Conservation (phyloP, 2,329 filamentous ascomycete species). For the Aureobasidium pullulans region DNA sequence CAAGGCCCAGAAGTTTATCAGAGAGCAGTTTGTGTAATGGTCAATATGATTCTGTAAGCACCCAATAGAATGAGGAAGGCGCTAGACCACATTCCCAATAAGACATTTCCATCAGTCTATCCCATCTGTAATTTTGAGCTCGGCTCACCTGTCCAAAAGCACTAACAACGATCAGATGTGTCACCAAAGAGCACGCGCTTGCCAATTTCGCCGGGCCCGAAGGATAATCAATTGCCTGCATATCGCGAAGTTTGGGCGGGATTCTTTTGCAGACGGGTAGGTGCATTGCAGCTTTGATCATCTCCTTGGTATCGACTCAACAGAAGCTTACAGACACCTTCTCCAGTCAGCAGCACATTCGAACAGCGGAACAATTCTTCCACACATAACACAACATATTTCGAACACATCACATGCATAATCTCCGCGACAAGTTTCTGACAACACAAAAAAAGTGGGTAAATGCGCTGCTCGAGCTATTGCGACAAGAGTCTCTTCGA, state of each 20-base stretch:
- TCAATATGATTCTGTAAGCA: too few species aligned
- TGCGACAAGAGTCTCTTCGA: background rate
- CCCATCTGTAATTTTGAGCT: too few species aligned
- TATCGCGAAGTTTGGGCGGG: background rate
- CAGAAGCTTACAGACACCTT: background rate
- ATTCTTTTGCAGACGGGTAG: background rate
- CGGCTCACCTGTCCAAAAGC: too few species aligned
- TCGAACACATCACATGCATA: background rate
- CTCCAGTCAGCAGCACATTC: background rate
- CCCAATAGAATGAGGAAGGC: too few species aligned
- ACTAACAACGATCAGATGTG: too few species aligned
- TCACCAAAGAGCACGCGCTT: too few species aligned
- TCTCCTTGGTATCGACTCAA: background rate
- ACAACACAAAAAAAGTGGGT: background rate
- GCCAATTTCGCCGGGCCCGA: too few species aligned
- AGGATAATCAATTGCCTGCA: background rate
- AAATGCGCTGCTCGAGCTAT: background rate
- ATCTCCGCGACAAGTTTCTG: background rate
- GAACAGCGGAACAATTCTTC: background rate
- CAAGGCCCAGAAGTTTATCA: too few species aligned
- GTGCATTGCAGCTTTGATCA: background rate
- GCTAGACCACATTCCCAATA: too few species aligned
- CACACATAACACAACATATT: background rate
- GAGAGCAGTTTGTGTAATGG: too few species aligned
- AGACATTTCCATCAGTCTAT: too few species aligned